phyloP scores from a whole-genome alignment of 1,139 yeast species.

The Taphrina communis region DNA sequence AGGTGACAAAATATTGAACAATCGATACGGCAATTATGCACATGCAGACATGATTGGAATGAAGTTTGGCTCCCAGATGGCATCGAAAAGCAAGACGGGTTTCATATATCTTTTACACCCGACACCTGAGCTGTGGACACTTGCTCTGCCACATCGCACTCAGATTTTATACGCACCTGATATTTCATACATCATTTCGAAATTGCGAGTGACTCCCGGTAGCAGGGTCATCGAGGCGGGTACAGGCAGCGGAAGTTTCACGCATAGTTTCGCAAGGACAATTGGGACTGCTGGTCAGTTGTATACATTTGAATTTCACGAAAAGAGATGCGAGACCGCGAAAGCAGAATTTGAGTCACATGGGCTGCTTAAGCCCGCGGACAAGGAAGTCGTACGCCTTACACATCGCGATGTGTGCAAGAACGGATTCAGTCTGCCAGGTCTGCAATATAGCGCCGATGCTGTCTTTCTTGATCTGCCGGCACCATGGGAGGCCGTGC shows the following conservation, averaged over 20 bases:
- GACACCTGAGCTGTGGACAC: conserved; percentile 93
- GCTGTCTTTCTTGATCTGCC: conserved; percentile 90
- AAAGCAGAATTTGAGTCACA: conserved; percentile 74
- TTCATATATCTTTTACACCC: conserved; percentile 88
- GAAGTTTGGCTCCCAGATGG: conserved; percentile 83
- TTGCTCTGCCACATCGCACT: conserved; percentile 93
- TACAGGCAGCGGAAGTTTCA: conserved; percentile 94
- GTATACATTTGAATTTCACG: conserved; percentile 90
- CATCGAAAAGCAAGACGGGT: conserved; percentile 79
- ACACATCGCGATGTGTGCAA: conserved; percentile 94
- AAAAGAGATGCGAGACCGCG: conserved; percentile 81
- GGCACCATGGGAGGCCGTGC: conserved; percentile 96
- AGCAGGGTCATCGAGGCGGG: conserved; percentile 93
- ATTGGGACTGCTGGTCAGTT: conserved; percentile 63
- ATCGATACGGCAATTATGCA: conserved; percentile 86
- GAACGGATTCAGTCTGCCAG: conserved; percentile 71
- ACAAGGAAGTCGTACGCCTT: conserved; percentile 55
- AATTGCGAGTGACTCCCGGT: conserved; percentile 75
- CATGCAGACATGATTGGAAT: conserved; percentile 83
- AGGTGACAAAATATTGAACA: conserved; percentile 64
- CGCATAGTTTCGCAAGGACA: conserved; percentile 83
- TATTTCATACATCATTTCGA: conserved; percentile 83
- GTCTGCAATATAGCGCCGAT: conserved; percentile 61
- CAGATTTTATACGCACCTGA: conserved; percentile 98
- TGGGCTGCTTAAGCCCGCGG: conserved; percentile 57